A percentile compares a stretch with the other conserved stretches of the same genome.
phyloP scores from a whole-genome alignment of 106 monocot species.

The Posidonia australis region DNA sequence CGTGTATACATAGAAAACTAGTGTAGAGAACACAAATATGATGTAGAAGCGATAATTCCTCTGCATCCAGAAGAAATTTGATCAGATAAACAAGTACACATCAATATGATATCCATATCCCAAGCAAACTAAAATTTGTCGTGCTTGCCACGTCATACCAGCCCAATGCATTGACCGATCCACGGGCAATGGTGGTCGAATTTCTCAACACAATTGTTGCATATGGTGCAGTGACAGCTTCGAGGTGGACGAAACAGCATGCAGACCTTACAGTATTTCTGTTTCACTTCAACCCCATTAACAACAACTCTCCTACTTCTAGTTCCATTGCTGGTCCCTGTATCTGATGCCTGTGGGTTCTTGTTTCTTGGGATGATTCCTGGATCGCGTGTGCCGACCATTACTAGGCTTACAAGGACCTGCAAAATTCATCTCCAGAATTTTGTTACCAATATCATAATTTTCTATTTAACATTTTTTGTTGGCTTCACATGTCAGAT shows the following conservation, averaged over 20 bases:
- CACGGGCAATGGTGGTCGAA: conserved; percentile 73
- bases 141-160: conserved; percentile 17
- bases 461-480: too few relatives aligned
- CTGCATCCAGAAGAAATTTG: conserved; percentile 20
- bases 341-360: conserved; percentile 13
- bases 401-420: conserved; percentile 3
- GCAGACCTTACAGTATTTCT: conserved; percentile 47
- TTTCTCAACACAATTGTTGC: conserved; percentile 60
- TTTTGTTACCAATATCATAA: too few relatives aligned
- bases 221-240: conserved; percentile 43
- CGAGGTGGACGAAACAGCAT: conserved; percentile 34
- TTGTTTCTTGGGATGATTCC: conserved; percentile 34
- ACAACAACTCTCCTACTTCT: conserved; percentile 21
- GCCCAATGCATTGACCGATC: conserved; percentile 53
- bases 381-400: conserved; percentile 6
- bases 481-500: too few relatives aligned
- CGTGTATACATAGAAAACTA: conserved; percentile 37
- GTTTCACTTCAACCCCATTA: conserved; percentile 29
- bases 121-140: neutral
- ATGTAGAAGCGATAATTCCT: conserved; percentile 47
- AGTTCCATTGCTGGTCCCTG: neutral
- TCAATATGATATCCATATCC: too few relatives aligned
- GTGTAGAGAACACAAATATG: conserved; percentile 33
- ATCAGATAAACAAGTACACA: neutral
- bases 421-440: too few relatives aligned